Base-by-base conservation (phyloP, 495 filamentous ascomycete species). In the Durotheca rogersii region DNA sequence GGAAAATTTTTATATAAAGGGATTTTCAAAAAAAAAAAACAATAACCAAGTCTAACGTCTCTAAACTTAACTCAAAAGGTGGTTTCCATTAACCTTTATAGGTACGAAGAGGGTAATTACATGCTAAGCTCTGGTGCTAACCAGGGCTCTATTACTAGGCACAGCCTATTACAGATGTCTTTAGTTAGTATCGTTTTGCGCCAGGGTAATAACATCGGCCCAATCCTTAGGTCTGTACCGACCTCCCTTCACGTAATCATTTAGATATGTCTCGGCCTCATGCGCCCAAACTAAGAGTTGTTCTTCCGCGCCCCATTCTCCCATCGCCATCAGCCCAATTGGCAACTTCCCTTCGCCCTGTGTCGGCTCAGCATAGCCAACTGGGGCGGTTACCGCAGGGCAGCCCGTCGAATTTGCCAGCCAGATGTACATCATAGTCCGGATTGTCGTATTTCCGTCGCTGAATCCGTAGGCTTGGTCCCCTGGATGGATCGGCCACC, bases 341-440 rank as follows among this genome's bases (percentile, higher is more conserved):
- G 92, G 90, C 23, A 80, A 25, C 34, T 62, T 65, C 1, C 73
- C 74, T 52, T 67, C 60, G 6, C 71, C 73, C 33, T 67, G 60
- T 38, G 74, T 53, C 37, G 80, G 75, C 12, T 76, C 68, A 7
- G 69, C 78, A 69, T 88, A 93, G 0, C 89, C 92, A 1, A 84
- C 86, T 0, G 92, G 92, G 34, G 83, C 78, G 34, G 60, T 84
- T n/a, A 95, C 82, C 6, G 87, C 80, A 0, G 92, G 92, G 53
- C 83, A 85, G 0, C 92, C 92, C 0, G 70, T 79, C 51, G 87
- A 85, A 60, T 97, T 97, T 5, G 92, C 89, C 35, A 92, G 64
- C 82, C 87, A 96, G 20, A 84, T 86, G 69, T 89, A 97, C 69
- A 84, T 83, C 89, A 96, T 96, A 62, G 80, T 90, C 17, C 82